phyloP scores from a whole-genome alignment of 192 early-diverging fungal species.

The Bifiguratus adelaidae region DNA sequence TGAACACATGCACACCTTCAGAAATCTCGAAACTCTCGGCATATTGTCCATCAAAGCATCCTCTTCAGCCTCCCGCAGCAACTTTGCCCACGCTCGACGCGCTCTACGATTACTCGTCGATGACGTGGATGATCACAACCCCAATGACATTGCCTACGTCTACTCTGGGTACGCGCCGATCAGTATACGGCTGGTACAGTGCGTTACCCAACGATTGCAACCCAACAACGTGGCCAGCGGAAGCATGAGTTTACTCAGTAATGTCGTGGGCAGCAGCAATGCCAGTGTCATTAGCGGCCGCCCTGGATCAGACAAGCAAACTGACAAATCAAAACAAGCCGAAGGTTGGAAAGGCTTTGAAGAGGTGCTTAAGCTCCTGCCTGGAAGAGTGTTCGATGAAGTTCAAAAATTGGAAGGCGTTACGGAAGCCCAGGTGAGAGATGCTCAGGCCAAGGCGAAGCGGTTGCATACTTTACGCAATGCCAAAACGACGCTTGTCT shows the following conservation, averaged over 20 bases:
- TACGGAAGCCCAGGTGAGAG: conserved; percentile 10
- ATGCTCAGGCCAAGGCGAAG: conserved; percentile 12
- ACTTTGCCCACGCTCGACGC: conserved; percentile 53
- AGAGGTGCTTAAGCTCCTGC: conserved; percentile 67
- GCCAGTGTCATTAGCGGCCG: conserved; percentile 4
- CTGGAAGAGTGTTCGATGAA: conserved; percentile 75
- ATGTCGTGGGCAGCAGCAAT: conserved; percentile 24
- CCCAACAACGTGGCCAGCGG: conserved; percentile 16
- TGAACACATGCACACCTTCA: conserved; percentile 78
- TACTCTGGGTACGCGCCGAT: conserved; percentile 94
- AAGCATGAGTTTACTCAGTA: conserved; percentile 24
- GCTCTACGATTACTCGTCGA: conserved; percentile 72
- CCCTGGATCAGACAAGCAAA: conserved; percentile 5
- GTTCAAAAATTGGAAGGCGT: conserved; percentile 48
- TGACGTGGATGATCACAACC: conserved; percentile 76
- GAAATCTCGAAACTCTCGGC: conserved; percentile 59
- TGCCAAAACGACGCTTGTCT: conserved; percentile 56
- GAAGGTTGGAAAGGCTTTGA: conserved; percentile 77
- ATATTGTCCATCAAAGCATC: conserved; percentile 44
- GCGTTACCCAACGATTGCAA: conserved; percentile 38
- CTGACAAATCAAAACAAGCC: conserved; percentile 8
- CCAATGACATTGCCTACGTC: conserved; percentile 84
- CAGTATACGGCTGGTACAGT: conserved; percentile 81
- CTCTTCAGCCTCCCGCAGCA: conserved; percentile 19
- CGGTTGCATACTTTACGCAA: conserved; percentile 11